These are phyloP conservation scores for Ascochyta lentis DNA, from an alignment of 2,329 filamentous ascomycete genomes.

Conservation along the genomic window DNA sequence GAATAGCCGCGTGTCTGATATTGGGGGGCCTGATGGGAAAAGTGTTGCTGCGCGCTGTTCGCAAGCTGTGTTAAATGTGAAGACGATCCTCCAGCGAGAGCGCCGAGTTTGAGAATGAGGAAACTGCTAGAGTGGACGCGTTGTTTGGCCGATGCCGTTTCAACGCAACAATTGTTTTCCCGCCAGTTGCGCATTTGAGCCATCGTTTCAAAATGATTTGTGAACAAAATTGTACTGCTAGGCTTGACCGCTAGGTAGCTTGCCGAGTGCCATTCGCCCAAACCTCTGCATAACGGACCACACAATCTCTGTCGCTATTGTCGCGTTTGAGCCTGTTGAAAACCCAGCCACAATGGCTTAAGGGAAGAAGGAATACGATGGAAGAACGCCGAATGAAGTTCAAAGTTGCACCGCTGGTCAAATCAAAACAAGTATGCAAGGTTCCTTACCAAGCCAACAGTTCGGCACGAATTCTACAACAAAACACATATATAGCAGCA, in stretches of 20 bases:
- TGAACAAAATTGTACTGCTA: neutral
- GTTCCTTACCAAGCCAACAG: neutral
- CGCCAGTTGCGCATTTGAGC: neutral
- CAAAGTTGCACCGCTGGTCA: neutral
- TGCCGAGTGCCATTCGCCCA: neutral
- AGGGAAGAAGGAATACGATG: neutral
- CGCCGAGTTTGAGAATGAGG: neutral
- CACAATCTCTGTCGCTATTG: neutral
- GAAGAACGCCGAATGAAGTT: neutral
- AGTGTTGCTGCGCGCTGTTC: neutral
- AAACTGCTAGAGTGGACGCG: neutral
- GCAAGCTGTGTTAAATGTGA: neutral
- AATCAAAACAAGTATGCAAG: neutral
- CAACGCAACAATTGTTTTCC: neutral
- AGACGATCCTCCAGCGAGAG: neutral
- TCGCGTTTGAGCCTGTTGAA: neutral
- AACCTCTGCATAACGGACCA: neutral
- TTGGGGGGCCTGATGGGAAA: neutral
- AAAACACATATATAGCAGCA: neutral
- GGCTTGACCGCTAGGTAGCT: no score
- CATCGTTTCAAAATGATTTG: neutral
- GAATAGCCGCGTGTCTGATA: neutral
- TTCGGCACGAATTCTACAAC: neutral
- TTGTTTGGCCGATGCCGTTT: neutral
- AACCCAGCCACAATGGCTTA: no score